phyloP scores from a whole-genome alignment of 768 basidiomycete species.

The Clitopilus passeckerianus region DNA sequence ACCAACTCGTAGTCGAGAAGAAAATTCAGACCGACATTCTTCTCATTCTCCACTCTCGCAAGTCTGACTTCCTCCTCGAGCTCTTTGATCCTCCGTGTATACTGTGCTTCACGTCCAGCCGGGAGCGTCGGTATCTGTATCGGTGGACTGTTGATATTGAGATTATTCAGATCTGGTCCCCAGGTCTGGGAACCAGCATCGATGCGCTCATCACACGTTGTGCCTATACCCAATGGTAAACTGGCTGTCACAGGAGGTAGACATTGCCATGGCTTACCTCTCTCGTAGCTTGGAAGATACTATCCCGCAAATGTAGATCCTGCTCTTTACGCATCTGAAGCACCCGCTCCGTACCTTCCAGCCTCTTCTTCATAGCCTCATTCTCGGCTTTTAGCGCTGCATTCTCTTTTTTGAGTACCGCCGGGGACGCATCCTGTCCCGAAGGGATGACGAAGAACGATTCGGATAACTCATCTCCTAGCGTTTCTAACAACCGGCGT shows the following conservation, averaged over 20 bases:
- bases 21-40: conserved; percentile 50
- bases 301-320: conserved; percentile 74
- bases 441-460: conserved; percentile 76
- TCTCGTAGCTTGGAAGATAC: conserved; percentile 67
- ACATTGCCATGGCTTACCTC: conserved; percentile 33
- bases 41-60: conserved; percentile 70
- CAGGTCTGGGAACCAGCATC: conserved; percentile 43
- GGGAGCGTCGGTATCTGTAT: conserved; percentile 45
- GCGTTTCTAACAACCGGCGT: conserved; percentile 6
- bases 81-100: conserved; percentile 65
- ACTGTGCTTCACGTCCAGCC: conserved; percentile 50
- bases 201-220: conserved; percentile 78
- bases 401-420: conserved; percentile 64
- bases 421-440: conserved; percentile 44
- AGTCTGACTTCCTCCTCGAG: conserved; percentile 73
- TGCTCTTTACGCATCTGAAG: conserved; percentile 73
- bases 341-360: conserved; percentile 57
- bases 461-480: conserved; percentile 69
- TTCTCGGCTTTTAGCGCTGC: conserved; percentile 54
- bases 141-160: conserved; percentile 56
- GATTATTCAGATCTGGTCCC: conserved; percentile 47
- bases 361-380: conserved; percentile 47
- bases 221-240: conserved; percentile 40
- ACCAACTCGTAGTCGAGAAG: conserved; percentile 4
- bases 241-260: not conserved